Evolutionary conservation across 2,329 filamentous ascomycete species (phyloP).

Genomic region (Pseudocercospora crystallina): DNA sequence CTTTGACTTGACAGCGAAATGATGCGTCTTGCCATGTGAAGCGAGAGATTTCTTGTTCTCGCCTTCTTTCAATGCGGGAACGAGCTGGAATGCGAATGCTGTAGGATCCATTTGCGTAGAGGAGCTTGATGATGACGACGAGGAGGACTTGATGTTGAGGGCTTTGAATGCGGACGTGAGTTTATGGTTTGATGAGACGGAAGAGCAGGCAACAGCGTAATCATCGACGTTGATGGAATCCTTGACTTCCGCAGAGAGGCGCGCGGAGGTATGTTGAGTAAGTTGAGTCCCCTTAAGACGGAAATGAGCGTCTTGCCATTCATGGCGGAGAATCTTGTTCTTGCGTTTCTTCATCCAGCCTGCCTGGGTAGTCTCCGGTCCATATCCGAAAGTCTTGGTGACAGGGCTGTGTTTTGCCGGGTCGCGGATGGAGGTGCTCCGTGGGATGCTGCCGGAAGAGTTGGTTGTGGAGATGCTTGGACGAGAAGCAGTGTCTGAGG

Average conservation of each 20-base stretch:
- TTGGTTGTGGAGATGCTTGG: conserved; percentile 32
- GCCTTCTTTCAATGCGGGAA: conserved; percentile 59
- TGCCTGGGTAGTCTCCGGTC: conserved; percentile 54
- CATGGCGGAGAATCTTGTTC: conserved; percentile 82
- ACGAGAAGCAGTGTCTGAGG: conserved; percentile 40
- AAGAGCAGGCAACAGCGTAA: conserved; percentile 83
- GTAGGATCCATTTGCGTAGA: conserved; percentile 49
- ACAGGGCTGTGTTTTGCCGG: conserved; percentile 34
- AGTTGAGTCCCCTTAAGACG: conserved; percentile 65
- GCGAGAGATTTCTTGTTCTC: conserved; percentile 28
- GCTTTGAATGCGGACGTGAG: conserved; percentile 84
- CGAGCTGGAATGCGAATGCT: conserved; percentile 81
- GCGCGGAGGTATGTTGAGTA: conserved; percentile 65
- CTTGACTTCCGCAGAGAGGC: conserved; percentile 61
- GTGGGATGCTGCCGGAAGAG: conserved; percentile 21
- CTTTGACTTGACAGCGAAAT: conserved; percentile 84
- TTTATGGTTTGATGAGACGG: conserved; percentile 72
- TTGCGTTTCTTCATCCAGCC: conserved; percentile 96
- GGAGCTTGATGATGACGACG: conserved; percentile 38
- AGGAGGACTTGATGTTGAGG: conserved; percentile 56
- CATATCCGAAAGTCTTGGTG: conserved; percentile 35
- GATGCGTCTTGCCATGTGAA: conserved; percentile 68
- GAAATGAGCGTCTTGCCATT: conserved; percentile 92
- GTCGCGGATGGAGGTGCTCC: conserved; percentile 25
- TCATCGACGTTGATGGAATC: conserved; percentile 86